Percentiles rank a stretch among this genome's conserved stretches.
Conservation (phyloP, 2,329 filamentous ascomycete species). For the Ophiognomonia clavigignenti-juglandacearum region DNA sequence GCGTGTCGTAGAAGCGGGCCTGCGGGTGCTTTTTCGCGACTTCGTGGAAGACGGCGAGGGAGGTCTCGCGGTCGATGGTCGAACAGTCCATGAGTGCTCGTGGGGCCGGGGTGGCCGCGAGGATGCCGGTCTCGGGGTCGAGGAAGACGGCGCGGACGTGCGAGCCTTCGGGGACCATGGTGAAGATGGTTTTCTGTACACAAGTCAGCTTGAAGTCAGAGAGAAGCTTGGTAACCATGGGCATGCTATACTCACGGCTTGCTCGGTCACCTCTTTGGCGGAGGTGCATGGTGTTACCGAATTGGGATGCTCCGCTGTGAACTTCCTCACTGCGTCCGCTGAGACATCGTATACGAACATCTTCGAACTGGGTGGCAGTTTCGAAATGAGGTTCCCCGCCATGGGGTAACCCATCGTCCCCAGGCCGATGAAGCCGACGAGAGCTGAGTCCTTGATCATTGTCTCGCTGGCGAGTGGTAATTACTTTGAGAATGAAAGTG, state of each 20-base stretch:
- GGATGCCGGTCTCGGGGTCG: slow-evolving; percentile 40
- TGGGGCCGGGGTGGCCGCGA: slow-evolving; percentile 30
- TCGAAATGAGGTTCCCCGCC: slow-evolving; percentile 62
- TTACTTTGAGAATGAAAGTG: too few species aligned
- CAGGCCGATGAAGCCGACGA: slow-evolving; percentile 47
- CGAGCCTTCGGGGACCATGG: slow-evolving; percentile 61
- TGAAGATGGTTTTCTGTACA: slow-evolving; percentile 59
- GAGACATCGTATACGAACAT: slow-evolving; percentile 60
- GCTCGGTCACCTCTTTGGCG: slow-evolving; percentile 57
- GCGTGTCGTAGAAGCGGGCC: slow-evolving; percentile 26
- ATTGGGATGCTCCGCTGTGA: slow-evolving; percentile 42
- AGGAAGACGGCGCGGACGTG: slow-evolving; percentile 61
- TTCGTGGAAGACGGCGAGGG: slow-evolving; percentile 23
- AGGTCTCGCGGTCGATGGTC: slow-evolving; percentile 64
- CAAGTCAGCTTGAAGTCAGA: neutral
- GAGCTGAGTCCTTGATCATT: neutral
- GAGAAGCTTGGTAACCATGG: too few species aligned
- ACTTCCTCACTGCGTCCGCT: slow-evolving; percentile 44
- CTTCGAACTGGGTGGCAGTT: slow-evolving; percentile 55
- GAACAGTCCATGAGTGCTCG: slow-evolving; percentile 65
- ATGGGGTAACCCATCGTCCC: slow-evolving; percentile 53
- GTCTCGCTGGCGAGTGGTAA: too few species aligned
- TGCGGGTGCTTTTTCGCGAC: slow-evolving; percentile 9
- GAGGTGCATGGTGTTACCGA: slow-evolving; percentile 41
- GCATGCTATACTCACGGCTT: slow-evolving; percentile 54